A percentile compares a stretch with the other conserved stretches of the same genome.
Conservation (phyloP, 768 basidiomycete genomes). For the Trametes gibbosa region DNA sequence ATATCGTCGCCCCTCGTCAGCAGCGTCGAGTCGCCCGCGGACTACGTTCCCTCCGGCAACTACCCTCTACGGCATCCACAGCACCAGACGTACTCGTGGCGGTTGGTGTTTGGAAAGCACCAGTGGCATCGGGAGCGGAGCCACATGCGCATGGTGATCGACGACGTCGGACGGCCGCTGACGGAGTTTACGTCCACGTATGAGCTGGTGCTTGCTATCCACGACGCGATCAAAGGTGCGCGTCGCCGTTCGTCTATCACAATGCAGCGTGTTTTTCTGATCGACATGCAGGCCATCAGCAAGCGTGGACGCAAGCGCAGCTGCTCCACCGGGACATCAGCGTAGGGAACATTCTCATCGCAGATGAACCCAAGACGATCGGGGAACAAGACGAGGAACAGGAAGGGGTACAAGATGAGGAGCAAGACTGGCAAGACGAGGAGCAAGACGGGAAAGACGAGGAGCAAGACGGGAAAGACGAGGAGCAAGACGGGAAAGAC, state of each 20-base stretch:
- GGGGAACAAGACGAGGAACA: no score
- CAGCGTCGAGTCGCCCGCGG: background rate
- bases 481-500: no score
- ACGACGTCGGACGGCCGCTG: conserved; percentile 5
- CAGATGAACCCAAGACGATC: background rate
- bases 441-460: no score
- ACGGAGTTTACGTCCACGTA: conserved; percentile 7
- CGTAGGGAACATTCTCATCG: conserved; percentile 21
- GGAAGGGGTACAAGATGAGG: no score
- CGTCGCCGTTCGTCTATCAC: background rate
- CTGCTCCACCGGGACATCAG: conserved; percentile 24
- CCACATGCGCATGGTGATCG: conserved; percentile 14
- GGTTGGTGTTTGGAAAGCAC: background rate
- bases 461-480: no score
- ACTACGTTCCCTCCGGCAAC: background rate
- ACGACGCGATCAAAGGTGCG: conserved; percentile 9
- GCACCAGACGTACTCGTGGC: conserved; percentile 9
- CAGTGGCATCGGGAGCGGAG: conserved; percentile 1
- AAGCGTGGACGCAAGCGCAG: conserved; percentile 1
- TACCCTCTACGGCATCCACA: background rate
- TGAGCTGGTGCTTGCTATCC: conserved; percentile 2
- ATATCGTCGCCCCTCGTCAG: background rate
- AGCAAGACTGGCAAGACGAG: no score
- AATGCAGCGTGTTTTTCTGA: background rate
- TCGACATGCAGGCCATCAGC: conserved; percentile 8